Evolutionary conservation across 495 filamentous ascomycete species (phyloP).

Genomic region (Aspergillus hancockii): DNA sequence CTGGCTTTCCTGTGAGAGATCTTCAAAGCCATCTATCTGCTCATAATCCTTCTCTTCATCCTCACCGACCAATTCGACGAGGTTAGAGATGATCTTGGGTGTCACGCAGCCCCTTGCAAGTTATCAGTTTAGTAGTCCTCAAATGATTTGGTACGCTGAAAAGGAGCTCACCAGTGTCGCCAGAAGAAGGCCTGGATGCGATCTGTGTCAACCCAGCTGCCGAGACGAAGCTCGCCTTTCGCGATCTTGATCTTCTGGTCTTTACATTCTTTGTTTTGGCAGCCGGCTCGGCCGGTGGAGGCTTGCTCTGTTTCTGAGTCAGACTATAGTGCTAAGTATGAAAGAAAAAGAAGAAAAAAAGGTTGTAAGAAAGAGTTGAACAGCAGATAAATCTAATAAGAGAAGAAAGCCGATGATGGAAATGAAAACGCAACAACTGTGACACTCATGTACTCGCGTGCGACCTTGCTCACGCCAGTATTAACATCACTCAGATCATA

Average conservation of each 20-base stretch:
- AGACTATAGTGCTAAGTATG: conserved; percentile 13
- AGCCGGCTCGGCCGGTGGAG: conserved; percentile 62
- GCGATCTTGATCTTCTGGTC: conserved; percentile 62
- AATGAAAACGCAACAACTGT: neutral
- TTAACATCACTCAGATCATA: neutral
- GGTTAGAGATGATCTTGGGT: conserved; percentile 58
- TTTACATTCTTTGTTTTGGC: conserved; percentile 69
- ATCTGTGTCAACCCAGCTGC: conserved; percentile 60
- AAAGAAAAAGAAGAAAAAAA: conserved; percentile 7
- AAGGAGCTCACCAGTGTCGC: conserved; percentile 72
- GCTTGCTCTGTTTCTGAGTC: conserved; percentile 56
- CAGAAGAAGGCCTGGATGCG: conserved; percentile 58
- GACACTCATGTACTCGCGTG: too few species aligned
- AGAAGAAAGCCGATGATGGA: neutral
- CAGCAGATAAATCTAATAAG: neutral
- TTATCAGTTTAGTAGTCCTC: conserved; percentile 3
- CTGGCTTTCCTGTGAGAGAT: conserved; percentile 60
- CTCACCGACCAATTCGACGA: conserved; percentile 46
- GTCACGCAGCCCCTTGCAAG: conserved; percentile 77
- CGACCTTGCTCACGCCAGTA: too few species aligned
- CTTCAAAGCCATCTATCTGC: conserved; percentile 70
- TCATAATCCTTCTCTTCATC: conserved; percentile 39
- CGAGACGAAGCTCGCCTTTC: conserved; percentile 75
- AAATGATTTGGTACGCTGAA: neutral
- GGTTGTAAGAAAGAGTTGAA: neutral